phyloP scores from a whole-genome alignment of 805 yeast species.

The Komagataella phaffii region DNA sequence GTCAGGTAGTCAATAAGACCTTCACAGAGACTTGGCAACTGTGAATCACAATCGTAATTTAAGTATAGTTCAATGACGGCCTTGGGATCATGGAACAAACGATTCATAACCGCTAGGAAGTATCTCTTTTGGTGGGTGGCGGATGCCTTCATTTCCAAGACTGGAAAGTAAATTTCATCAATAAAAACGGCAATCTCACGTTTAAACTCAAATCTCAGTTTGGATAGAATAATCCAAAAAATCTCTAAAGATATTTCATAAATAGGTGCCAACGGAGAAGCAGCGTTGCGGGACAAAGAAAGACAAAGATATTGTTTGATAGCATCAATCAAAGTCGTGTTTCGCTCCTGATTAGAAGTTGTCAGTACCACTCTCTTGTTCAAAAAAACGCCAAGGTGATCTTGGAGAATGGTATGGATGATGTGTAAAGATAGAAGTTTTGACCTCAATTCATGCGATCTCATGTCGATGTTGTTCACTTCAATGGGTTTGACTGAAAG shows the following conservation, averaged over 20 bases:
- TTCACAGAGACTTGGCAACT: slow-evolving; percentile 78
- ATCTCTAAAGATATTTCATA: slow-evolving; percentile 87
- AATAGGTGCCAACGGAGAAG: slow-evolving; percentile 82
- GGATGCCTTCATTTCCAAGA: slow-evolving; percentile 82
- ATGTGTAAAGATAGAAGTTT: slow-evolving; percentile 80
- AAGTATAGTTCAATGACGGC: slow-evolving; percentile 84
- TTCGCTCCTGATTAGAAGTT: slow-evolving; percentile 34
- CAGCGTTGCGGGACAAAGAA: slow-evolving; percentile 80
- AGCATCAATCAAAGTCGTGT: slow-evolving; percentile 59
- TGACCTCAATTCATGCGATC: slow-evolving; percentile 86
- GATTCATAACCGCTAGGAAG: slow-evolving; percentile 64
- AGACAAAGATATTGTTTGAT: slow-evolving; percentile 75
- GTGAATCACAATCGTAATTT: slow-evolving; percentile 87
- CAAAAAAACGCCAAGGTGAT: slow-evolving; percentile 72
- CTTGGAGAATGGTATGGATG: slow-evolving; percentile 72
- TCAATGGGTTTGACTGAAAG: slow-evolving; percentile 79
- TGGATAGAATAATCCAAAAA: slow-evolving; percentile 78
- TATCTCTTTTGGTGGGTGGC: slow-evolving; percentile 89
- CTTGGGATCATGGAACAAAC: slow-evolving; percentile 80
- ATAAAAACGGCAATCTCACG: slow-evolving; percentile 89
- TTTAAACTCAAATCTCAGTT: slow-evolving; percentile 78
- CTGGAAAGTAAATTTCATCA: slow-evolving; percentile 88
- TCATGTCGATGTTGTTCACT: slow-evolving; percentile 63
- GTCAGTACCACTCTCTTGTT: slow-evolving; percentile 41
- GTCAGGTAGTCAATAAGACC: slow-evolving; percentile 67